Evolutionary conservation across 352 stramenopile species (phyloP), one percentile per base, ranked within the genome.

Genomic region (Globisporangium apiculatum): DNA sequence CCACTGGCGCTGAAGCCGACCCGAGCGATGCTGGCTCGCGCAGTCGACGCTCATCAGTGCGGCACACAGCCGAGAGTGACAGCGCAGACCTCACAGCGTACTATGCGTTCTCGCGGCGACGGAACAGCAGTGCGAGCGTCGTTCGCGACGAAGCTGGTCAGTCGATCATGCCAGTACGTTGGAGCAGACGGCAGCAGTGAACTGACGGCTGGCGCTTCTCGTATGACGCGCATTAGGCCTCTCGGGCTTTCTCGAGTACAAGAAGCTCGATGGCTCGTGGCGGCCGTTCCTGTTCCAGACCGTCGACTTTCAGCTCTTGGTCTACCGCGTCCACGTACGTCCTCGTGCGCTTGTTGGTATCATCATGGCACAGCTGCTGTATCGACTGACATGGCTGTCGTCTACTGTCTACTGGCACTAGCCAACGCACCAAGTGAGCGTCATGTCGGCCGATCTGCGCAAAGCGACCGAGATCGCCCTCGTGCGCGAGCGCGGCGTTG

Each of bases 241-340:
- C 10, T 72, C 67, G n/a, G 81, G 81, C 0, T 91, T 91, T 35
- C 65, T 91, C 8, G 81, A 91, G 49, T 89, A 91, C 60, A 67
- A 71, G 48, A 84, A 80, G 55, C 67, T 88, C 24, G 83, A 91
- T 45, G 80, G 80, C 38, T 77, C 74, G 35, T 91, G 80, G 80
- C 75, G 79, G 7, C 73, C 78, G 42, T 89, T 91, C 59, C 71
- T 91, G 35, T 91, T 91, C 62, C 80, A 91, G 68, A 91, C 78
- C 4, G 72, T 75, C 42, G 81, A 74, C 41, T 82, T 73, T 42
- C 77, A 87, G 60, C 65, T 91, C 47, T 65, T 87, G 48, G 72
- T 91, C 50, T 91, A 87, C 54, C 69, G 78, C 52, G 73, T 89
- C 12, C 74, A 87, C 59, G 80, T 90, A 51, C 43, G 76, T 76